These are phyloP conservation scores for Termitomyces sp. DNA, from an alignment of 768 basidiomycete species.

Conservation along the genomic window DNA sequence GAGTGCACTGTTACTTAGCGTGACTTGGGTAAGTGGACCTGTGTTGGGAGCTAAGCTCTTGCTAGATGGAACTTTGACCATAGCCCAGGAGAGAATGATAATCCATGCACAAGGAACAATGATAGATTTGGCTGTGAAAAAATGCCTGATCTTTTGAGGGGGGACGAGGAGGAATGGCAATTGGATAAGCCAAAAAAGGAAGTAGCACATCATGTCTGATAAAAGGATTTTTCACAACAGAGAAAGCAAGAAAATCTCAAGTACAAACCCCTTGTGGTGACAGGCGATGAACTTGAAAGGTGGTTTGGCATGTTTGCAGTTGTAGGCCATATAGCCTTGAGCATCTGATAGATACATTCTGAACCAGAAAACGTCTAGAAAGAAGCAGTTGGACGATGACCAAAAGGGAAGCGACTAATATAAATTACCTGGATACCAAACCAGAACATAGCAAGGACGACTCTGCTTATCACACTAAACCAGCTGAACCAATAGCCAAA, in stretches of 20 bases:
- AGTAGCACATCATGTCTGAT: slow-evolving; percentile 65
- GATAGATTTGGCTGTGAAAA: slow-evolving; percentile 68
- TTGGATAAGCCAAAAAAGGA: slow-evolving; percentile 75
- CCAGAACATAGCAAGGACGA: slow-evolving; percentile 79
- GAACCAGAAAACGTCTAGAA: slow-evolving; percentile 52
- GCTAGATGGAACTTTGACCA: slow-evolving; percentile 60
- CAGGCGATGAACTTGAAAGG: slow-evolving; percentile 49
- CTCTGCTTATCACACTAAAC: slow-evolving; percentile 75
- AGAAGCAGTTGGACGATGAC: background rate
- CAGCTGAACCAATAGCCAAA: slow-evolving; percentile 91
- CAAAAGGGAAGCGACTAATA: background rate
- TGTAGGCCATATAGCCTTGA: slow-evolving; percentile 82
- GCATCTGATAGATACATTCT: slow-evolving; percentile 78
- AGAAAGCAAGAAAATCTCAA: background rate
- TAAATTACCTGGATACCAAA: slow-evolving; percentile 63
- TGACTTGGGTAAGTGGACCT: slow-evolving; percentile 19
- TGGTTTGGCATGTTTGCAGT: slow-evolving; percentile 59
- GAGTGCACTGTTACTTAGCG: slow-evolving; percentile 45
- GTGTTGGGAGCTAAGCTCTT: slow-evolving; percentile 53
- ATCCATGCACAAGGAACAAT: slow-evolving; percentile 63
- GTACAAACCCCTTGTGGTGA: slow-evolving; percentile 54
- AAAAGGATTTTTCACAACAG: background rate
- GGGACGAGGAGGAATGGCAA: slow-evolving; percentile 73
- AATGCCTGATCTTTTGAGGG: slow-evolving; percentile 70
- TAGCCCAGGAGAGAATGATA: slow-evolving; percentile 76